phyloP scores from a whole-genome alignment of 306 rosid genomes.

The Hylodesmum podocarpum region DNA sequence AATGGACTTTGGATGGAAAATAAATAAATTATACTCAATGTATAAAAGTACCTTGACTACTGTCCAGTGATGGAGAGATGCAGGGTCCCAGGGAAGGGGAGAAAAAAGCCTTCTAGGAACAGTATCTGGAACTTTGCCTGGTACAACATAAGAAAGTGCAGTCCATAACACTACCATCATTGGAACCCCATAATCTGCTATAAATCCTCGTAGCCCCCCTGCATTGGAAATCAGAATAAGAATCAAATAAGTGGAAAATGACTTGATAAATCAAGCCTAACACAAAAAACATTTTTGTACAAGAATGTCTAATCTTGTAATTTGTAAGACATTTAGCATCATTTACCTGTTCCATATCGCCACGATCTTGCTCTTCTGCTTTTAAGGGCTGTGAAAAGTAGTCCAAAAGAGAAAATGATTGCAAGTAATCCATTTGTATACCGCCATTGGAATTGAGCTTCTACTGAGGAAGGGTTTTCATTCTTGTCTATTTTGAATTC shows the following conservation, averaged over 20 bases:
- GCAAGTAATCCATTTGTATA: constrained; percentile 83
- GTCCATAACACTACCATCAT: constrained; percentile 82
- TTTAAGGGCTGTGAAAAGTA: constrained; percentile 57
- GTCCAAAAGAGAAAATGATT: constrained; percentile 63
- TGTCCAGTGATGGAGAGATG: constrained; percentile 78
- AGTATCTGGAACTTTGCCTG: constrained; percentile 53
- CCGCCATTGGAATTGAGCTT: constrained; percentile 59
- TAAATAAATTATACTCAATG: not conserved
- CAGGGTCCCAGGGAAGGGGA: constrained; percentile 82
- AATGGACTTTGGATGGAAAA: not conserved
- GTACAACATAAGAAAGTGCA: constrained; percentile 59
- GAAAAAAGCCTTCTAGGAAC: constrained; percentile 80
- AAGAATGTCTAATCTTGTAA: no score
- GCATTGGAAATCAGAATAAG: constrained; percentile 26
- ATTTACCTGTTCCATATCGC: constrained; percentile 80
- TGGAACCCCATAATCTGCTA: constrained; percentile 91
- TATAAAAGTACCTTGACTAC: constrained; percentile 56
- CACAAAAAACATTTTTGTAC: not conserved
- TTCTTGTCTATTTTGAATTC: constrained; percentile 59
- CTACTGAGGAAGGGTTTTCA: constrained; percentile 41
- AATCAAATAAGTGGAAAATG: constrained; percentile 19
- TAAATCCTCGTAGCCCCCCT: constrained; percentile 70
- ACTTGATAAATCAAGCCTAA: constrained; percentile 19
- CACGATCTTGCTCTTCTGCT: constrained; percentile 89
- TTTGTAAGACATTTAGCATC: not conserved